Conservation (phyloP, 129 eudicot species). For the Lactuca saligna region DNA sequence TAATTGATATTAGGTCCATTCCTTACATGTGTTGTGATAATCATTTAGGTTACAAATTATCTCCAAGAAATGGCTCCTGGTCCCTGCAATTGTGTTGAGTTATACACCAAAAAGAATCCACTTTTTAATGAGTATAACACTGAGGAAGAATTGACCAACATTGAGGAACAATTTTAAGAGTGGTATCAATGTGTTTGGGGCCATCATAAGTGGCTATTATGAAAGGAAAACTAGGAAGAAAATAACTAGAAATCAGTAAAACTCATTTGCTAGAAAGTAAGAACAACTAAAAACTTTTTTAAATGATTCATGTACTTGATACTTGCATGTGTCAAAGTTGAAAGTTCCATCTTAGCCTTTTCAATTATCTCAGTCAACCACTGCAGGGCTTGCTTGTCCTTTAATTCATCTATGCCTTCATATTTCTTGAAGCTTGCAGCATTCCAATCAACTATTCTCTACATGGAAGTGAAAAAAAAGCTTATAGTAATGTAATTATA, state of each 20-base stretch:
- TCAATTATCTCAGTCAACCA: too few species aligned
- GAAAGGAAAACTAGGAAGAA: slow-evolving; percentile 73
- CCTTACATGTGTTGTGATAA: slow-evolving; percentile 12
- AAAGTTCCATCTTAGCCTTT: too few species aligned
- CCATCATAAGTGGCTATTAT: slow-evolving; percentile 98
- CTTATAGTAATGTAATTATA: neutral
- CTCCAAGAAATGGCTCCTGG: slow-evolving; percentile 90
- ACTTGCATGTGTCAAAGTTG: too few species aligned
- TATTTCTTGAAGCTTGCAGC: too few species aligned
- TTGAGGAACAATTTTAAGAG: slow-evolving; percentile 47
- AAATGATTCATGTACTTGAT: too few species aligned
- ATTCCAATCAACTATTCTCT: slow-evolving; percentile 46
- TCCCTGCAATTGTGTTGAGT: slow-evolving; percentile 83
- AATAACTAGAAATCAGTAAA: slow-evolving; percentile 19
- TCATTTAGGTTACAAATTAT: slow-evolving; percentile 85
- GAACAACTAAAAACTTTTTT: neutral
- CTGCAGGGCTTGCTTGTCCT: too few species aligned
- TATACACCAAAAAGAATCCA: slow-evolving; percentile 76
- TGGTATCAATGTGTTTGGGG: slow-evolving; percentile 95
- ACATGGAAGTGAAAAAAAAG: slow-evolving; percentile 17
- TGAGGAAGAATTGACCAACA: slow-evolving; percentile 84
- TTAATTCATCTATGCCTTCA: too few species aligned
- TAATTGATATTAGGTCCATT: too few species aligned
- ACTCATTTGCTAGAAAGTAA: neutral
- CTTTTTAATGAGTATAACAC: slow-evolving; percentile 83